Percentiles rank a stretch among this genome's conserved stretches.
phyloP scores from a whole-genome alignment of 2,329 filamentous ascomycete genomes.

The Salinomyces thailandicus region DNA sequence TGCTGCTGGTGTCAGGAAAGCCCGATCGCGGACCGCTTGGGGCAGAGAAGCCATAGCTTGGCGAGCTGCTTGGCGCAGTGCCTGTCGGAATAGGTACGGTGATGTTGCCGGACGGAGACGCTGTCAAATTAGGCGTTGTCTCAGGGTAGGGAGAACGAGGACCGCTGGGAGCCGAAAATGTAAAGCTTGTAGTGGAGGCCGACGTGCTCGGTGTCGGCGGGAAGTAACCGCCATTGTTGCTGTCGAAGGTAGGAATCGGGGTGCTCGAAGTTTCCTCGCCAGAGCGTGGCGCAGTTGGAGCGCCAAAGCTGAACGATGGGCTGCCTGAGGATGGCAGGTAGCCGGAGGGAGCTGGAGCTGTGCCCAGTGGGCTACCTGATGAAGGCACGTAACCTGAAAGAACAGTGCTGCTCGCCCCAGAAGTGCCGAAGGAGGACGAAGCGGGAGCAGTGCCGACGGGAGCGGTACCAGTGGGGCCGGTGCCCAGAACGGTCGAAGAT shows the following conservation, averaged over 20 bases:
- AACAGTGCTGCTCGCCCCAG: not conserved
- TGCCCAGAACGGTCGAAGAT: not conserved
- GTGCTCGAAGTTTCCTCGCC: not conserved
- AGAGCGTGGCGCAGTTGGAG: not conserved
- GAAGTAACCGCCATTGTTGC: not conserved
- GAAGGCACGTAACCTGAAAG: not conserved
- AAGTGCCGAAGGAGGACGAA: not conserved
- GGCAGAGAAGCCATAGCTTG: not conserved
- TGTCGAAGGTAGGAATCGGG: not conserved
- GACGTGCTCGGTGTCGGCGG: not conserved
- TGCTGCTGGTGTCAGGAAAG: constrained; percentile 1
- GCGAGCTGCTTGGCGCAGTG: not conserved
- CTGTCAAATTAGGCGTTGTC: not conserved
- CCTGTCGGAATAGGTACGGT: not conserved
- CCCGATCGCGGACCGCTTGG: not conserved
- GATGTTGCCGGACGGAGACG: not conserved
- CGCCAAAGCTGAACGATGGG: not conserved
- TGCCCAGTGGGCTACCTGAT: too few relatives aligned
- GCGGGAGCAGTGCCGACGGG: not conserved
- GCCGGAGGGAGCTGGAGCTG: too few relatives aligned
- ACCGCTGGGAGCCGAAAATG: not conserved
- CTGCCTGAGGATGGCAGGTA: not conserved
- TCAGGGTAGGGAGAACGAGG: not conserved
- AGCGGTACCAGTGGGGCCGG: not conserved
- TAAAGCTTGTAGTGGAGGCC: not conserved